Evolutionary conservation across 495 filamentous ascomycete genomes (phyloP).

Genomic region (Rostrohypoxylon terebratum): DNA sequence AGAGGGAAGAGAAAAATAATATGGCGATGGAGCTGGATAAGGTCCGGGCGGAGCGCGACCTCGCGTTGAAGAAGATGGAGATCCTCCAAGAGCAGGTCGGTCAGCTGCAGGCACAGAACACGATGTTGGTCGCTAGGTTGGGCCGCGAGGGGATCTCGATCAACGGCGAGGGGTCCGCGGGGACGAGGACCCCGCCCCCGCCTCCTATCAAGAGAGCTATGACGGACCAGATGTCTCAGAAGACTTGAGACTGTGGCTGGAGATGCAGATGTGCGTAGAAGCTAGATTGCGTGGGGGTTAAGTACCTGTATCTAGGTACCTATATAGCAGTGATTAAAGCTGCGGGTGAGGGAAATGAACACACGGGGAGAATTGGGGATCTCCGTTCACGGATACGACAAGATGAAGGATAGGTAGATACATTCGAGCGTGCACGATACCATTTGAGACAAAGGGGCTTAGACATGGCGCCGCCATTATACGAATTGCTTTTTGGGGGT

Average conservation of each 20-base stretch:
- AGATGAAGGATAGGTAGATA: not conserved
- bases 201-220: conserved; percentile 18
- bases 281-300: not conserved
- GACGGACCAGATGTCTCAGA: conserved; percentile 22
- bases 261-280: not conserved
- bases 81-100: conserved; percentile 71
- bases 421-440: conserved; percentile 2
- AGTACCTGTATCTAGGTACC: no score
- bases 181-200: not conserved
- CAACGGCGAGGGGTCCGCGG: not conserved
- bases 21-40: conserved; percentile 62
- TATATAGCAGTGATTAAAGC: not conserved
- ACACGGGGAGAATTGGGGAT: not conserved
- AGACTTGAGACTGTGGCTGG: not conserved
- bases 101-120: conserved; percentile 75
- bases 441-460: not conserved
- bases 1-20: conserved; percentile 66
- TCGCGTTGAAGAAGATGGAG: conserved; percentile 69
- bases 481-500: not conserved
- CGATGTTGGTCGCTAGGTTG: conserved; percentile 63
- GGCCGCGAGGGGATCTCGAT: conserved; percentile 55
- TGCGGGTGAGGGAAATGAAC: no score
- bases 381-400: not conserved
- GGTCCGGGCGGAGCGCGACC: conserved; percentile 66
- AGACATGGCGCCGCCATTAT: not conserved